Evolutionary conservation across 495 filamentous ascomycete genomes (phyloP).

Genomic region (Xylaria telfairii): DNA sequence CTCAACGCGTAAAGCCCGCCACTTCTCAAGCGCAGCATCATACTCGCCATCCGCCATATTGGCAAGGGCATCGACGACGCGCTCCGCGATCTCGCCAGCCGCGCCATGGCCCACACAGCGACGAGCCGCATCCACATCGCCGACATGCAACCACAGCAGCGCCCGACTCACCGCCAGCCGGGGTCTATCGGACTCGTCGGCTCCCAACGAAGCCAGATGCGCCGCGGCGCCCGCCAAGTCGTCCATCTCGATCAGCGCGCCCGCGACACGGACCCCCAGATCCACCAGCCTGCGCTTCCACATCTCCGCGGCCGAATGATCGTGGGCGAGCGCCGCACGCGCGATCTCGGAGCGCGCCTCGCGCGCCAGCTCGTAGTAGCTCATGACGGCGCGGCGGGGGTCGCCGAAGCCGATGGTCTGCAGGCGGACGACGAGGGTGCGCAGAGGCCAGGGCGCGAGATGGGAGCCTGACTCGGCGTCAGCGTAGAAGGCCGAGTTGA

Average conservation of each 20-base stretch:
- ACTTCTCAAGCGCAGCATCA: conserved; percentile 63
- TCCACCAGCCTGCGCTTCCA: conserved; percentile 77
- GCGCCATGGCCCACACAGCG: conserved; percentile 46
- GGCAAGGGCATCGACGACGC: conserved; percentile 67
- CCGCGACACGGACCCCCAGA: conserved; percentile 77
- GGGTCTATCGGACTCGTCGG: conserved; percentile 31
- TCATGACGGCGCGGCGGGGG: conserved; percentile 80
- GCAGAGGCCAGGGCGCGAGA: conserved; percentile 85
- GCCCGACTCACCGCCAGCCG: conserved; percentile 54
- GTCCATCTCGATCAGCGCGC: conserved; percentile 88
- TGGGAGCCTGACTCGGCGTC: conserved; percentile 57
- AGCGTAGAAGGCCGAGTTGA: conserved; percentile 72
- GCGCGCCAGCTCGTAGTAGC: conserved; percentile 83
- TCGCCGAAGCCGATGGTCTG: conserved; percentile 87
- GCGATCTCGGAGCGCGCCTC: conserved; percentile 68
- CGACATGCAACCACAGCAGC: conserved; percentile 75
- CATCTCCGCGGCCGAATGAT: conserved; percentile 55
- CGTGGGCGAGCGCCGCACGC: conserved; percentile 40
- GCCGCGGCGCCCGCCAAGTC: conserved; percentile 77
- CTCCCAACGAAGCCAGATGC: conserved; percentile 61
- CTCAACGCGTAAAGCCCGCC: conserved; percentile 60
- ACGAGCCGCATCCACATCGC: conserved; percentile 74
- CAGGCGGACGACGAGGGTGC: conserved; percentile 79
- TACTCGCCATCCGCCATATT: conserved; percentile 82
- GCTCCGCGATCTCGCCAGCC: conserved; percentile 34